Conservation (phyloP, 148 eudicot genomes). For the Arbutus unedo region DNA sequence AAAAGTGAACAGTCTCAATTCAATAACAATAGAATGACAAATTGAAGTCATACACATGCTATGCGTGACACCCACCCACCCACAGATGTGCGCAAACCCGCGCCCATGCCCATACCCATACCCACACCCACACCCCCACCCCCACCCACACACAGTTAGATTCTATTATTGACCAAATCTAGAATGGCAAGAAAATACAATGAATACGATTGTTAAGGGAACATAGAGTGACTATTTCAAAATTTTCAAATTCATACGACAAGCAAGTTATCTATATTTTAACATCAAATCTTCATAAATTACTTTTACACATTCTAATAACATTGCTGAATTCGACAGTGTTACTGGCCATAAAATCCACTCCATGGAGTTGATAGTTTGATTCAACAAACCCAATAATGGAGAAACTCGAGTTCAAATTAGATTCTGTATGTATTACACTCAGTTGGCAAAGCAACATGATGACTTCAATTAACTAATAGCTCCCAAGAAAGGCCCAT, state of each 20-base stretch:
- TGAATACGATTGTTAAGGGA: neutral
- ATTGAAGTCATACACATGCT: neutral
- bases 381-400: neutral
- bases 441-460: neutral
- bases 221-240: neutral
- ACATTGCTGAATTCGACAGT: neutral
- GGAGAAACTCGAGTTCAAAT: neutral
- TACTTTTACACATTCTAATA: conserved; percentile 1
- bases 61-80: neutral
- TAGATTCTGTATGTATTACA: neutral
- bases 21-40: neutral
- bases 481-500: neutral
- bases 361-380: neutral
- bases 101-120: too few relatives aligned
- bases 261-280: neutral
- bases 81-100: too few relatives aligned
- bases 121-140: neutral
- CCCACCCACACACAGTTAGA: neutral
- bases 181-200: neutral
- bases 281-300: neutral
- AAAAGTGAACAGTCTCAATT: neutral
- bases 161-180: too few relatives aligned
- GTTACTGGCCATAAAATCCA: neutral
- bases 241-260: neutral
- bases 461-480: neutral